Percentiles rank a stretch among this genome's conserved stretches.
Evolutionary conservation across 2,329 filamentous ascomycete genomes (phyloP).

Genomic region (Tolypocladium paradoxum): DNA sequence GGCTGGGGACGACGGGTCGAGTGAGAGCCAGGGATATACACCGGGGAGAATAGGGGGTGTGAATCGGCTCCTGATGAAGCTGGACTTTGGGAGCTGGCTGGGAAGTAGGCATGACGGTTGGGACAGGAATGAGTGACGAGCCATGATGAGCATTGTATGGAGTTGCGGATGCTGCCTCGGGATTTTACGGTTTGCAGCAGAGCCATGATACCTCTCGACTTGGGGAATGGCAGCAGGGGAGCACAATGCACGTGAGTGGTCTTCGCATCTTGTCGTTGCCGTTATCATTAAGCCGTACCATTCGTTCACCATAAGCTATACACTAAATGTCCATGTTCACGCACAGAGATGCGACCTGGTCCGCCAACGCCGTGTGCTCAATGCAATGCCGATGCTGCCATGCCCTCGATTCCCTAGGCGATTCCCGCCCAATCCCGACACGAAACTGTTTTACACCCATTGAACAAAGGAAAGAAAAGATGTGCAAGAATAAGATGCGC

Average conservation of each 20-base stretch:
- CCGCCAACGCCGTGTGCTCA: background rate
- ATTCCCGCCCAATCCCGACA: too few relatives aligned
- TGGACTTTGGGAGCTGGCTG: conserved; percentile 60
- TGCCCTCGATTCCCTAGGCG: background rate
- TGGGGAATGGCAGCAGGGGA: too few relatives aligned
- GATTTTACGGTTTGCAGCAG: background rate
- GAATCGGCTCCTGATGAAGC: conserved; percentile 80
- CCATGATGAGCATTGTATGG: background rate
- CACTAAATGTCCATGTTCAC: background rate
- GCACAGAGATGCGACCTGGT: too few relatives aligned
- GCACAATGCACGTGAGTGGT: background rate
- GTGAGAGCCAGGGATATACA: conserved; percentile 39
- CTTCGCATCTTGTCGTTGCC: background rate
- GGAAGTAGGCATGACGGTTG: conserved; percentile 17
- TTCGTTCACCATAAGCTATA: too few relatives aligned
- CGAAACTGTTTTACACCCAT: background rate
- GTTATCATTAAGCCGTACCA: background rate
- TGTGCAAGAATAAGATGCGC: background rate
- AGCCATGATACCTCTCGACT: background rate
- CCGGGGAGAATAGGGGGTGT: conserved; percentile 68
- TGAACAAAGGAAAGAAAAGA: background rate
- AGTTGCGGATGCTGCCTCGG: background rate
- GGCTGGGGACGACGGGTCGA: conserved; percentile 29
- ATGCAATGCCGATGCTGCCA: background rate
- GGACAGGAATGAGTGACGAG: conserved; percentile 1